These are phyloP conservation scores for Diaporthe sp. DNA, from an alignment of 2,329 filamentous ascomycete species.

Conservation along the genomic window DNA sequence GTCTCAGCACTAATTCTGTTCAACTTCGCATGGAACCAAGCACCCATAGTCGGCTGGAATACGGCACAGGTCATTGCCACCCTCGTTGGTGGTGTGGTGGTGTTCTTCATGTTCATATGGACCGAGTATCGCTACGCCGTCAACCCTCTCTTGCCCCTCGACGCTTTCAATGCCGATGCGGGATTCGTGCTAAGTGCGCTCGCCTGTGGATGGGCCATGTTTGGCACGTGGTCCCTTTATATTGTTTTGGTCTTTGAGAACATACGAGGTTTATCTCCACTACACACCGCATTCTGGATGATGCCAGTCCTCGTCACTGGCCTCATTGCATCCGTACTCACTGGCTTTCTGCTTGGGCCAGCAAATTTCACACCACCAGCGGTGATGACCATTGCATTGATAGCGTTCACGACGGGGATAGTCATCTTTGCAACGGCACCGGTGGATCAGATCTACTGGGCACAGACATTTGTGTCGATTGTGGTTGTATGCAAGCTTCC, in stretches of 20 bases:
- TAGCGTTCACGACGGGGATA: constrained; percentile 46
- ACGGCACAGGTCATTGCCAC: constrained; percentile 63
- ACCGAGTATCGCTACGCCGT: constrained; percentile 60
- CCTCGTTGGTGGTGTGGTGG: constrained; percentile 64
- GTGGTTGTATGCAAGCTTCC: constrained; percentile 48
- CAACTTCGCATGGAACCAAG: constrained; percentile 74
- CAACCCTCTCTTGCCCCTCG: constrained; percentile 71
- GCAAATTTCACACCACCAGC: constrained; percentile 45
- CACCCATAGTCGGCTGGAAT: constrained; percentile 65
- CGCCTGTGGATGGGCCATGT: constrained; percentile 66
- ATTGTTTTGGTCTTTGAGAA: constrained; percentile 63
- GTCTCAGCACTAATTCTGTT: constrained; percentile 66
- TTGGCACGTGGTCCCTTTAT: constrained; percentile 69
- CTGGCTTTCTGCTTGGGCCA: constrained; percentile 50
- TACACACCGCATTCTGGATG: constrained; percentile 51
- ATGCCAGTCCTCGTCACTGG: constrained; percentile 47
- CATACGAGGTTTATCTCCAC: constrained; percentile 47
- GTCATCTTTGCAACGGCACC: constrained; percentile 52
- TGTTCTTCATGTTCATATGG: constrained; percentile 64
- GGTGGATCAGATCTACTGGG: constrained; percentile 66
- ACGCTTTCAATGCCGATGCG: constrained; percentile 61
- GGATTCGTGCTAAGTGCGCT: constrained; percentile 69
- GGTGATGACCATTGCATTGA: constrained; percentile 46
- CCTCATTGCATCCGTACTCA: constrained; percentile 50
- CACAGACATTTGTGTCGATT: constrained; percentile 62